Evolutionary conservation across 139 green algal genomes (phyloP).

Genomic region (Yamagishiella unicocca): DNA sequence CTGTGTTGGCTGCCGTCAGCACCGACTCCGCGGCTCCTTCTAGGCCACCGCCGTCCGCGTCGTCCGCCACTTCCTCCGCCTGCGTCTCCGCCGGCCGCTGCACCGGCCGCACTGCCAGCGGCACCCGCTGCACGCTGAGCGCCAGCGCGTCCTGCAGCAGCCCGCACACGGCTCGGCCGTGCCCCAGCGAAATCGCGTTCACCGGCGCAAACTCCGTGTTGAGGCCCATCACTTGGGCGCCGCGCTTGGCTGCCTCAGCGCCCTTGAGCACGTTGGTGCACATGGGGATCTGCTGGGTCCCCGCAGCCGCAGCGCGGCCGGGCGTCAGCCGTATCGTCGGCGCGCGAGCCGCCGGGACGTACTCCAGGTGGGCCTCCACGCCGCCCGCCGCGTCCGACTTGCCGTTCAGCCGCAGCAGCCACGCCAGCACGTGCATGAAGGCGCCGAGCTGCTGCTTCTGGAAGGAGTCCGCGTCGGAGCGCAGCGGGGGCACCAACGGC

Average conservation of each 20-base stretch:
- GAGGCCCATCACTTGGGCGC: constrained; percentile 51
- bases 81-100: not conserved
- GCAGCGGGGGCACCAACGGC: constrained; percentile 47
- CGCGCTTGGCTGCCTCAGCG: constrained; percentile 55
- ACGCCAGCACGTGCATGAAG: constrained; percentile 50
- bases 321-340: not conserved
- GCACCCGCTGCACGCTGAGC: not conserved
- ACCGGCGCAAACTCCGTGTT: constrained; percentile 57
- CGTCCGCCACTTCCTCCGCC: constrained; percentile 41
- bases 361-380: constrained; percentile 47
- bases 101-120: constrained; percentile 12
- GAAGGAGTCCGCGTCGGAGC: constrained; percentile 35
- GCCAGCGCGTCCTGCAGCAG: constrained; percentile 55
- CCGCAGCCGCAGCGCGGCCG: not conserved
- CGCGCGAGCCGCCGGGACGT: constrained; percentile 4
- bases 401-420: constrained; percentile 51
- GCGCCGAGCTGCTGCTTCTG: constrained; percentile 66
- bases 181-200: constrained; percentile 49
- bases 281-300: not conserved
- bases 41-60: not conserved
- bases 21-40: constrained; percentile 1
- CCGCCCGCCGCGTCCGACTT: constrained; percentile 23
- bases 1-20: not conserved
- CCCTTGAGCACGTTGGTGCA: constrained; percentile 60
- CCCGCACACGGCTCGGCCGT: constrained; percentile 53